Percentiles rank a stretch among this genome's conserved stretches.
phyloP scores from a whole-genome alignment of 2,329 filamentous ascomycete genomes.

The Cercospora sesami region DNA sequence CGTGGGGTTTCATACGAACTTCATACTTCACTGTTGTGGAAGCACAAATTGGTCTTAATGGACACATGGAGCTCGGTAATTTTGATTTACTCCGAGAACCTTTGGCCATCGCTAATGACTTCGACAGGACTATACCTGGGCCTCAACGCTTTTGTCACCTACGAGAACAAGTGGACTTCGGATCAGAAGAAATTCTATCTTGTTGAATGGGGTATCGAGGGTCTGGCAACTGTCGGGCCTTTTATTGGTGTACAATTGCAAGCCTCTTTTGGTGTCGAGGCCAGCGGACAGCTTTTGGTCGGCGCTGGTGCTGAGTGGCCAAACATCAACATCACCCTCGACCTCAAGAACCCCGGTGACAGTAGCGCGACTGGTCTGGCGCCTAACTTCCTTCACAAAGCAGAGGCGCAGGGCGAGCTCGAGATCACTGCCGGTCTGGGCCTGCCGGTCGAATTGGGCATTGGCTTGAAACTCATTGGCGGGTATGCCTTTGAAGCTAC shows the following conservation, averaged over 20 bases:
- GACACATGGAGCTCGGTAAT: too few relatives aligned
- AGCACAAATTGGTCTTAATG: too few relatives aligned
- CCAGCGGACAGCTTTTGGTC: slow-evolving; percentile 11
- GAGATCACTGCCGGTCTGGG: slow-evolving; percentile 4
- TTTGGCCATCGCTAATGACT: too few relatives aligned
- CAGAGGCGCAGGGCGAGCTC: slow-evolving; percentile 10
- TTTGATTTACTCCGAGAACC: too few relatives aligned
- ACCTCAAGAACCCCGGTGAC: slow-evolving; percentile 1
- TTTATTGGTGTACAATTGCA: slow-evolving; percentile 9
- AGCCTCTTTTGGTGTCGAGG: slow-evolving; percentile 4
- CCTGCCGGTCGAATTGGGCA: slow-evolving; percentile 15
- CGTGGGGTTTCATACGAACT: too few relatives aligned
- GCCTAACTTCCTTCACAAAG: slow-evolving; percentile 1
- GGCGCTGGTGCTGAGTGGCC: slow-evolving; percentile 13
- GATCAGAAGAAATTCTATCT: not conserved
- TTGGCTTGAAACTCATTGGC: slow-evolving; percentile 5
- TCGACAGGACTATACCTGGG: too few relatives aligned
- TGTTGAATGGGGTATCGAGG: not conserved
- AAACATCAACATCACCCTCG: slow-evolving; percentile 4
- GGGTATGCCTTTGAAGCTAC: not conserved
- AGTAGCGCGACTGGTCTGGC: not conserved
- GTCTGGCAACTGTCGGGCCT: slow-evolving; percentile 3
- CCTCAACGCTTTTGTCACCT: too few relatives aligned
- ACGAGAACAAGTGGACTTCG: not conserved
- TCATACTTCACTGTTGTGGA: too few relatives aligned